phyloP scores from a whole-genome alignment of 176 grass and related monocot species.

The Oryza glumipatula region DNA sequence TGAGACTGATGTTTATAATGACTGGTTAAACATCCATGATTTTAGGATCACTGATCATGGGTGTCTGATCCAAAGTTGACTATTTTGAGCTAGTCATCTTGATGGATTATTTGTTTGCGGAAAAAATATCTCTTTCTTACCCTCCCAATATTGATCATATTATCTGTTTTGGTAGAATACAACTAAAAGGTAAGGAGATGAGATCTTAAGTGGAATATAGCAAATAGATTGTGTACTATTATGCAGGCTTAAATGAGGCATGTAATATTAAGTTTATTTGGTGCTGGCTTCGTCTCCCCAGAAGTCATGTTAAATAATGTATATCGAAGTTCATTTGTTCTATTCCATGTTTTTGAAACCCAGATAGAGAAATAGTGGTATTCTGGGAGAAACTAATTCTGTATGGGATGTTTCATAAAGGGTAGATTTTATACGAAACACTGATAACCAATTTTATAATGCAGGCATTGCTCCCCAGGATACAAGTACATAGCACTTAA shows the following conservation, averaged over 20 bases:
- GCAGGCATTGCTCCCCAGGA: conserved; percentile 41
- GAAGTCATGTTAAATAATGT: background rate
- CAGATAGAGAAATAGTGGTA: background rate
- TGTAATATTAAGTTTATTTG: background rate
- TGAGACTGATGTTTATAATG: background rate
- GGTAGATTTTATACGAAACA: background rate
- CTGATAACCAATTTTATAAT: conserved; percentile 4
- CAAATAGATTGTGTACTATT: background rate
- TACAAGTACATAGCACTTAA: background rate
- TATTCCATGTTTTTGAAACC: conserved; percentile 11
- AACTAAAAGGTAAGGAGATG: background rate
- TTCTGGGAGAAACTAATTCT: background rate
- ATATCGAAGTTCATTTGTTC: background rate
- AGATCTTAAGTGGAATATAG: background rate
- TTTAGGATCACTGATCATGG: background rate
- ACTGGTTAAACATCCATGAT: background rate
- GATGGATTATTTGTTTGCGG: background rate
- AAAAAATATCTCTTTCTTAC: background rate
- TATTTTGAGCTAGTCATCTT: background rate
- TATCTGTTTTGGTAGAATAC: background rate
- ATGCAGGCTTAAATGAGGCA: background rate
- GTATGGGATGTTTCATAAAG: background rate
- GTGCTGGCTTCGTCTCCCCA: background rate
- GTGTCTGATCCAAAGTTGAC: background rate
- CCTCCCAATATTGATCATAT: background rate